Base-by-base conservation (phyloP, 164 flowering plant species). In the Akebia trifoliata region DNA sequence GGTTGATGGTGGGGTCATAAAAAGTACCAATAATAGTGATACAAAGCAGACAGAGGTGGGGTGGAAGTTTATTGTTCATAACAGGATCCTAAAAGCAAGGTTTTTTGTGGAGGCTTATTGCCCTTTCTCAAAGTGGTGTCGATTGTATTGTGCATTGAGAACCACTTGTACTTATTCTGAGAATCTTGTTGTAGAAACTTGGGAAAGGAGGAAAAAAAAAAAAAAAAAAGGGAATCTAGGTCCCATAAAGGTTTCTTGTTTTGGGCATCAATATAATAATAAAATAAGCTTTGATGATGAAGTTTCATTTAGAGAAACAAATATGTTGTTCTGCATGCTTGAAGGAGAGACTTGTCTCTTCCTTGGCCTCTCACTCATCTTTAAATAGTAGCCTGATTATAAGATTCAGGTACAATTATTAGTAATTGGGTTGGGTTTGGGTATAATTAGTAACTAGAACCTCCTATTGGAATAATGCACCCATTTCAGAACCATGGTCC, bases 101-200 rank as follows among this genome's bases (percentile, higher is more conserved):
- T 67, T 59, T 66, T 64, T 37, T 72, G 71, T 66, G 65, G 69
- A 62, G 30, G 25, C 53, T 63, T 38, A 53, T 54, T 60, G 48
- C 40, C 34, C 50, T 47, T 34, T 29, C 25, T n/a, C n/a, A n/a
- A 50, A 9, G 42, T 60, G 52, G 69, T 63, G 64, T 69, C 59
- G 62, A 54, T 3, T 65, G 73, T 61, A 39, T 60, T 58, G 62
- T 56, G 67, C 77, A 73, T 56, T 68, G 9, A 59, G 61, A 58
- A 44, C 69, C 74, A 72, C 68, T 61, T 55, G 63, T 63, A 47
- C 55, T 50, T 49, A 12, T 20, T 61, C 57, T 60, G n/a, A 35
- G 57, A 31, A 51, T 52, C 15, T 31, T 42, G 61, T 21, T 21
- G n/a, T 7, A n/a, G n/a, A 39, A 17, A 18, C 12, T 36, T 14